phyloP scores from a whole-genome alignment of 345 rosid genomes.

The Sonneratia caseolaris region DNA sequence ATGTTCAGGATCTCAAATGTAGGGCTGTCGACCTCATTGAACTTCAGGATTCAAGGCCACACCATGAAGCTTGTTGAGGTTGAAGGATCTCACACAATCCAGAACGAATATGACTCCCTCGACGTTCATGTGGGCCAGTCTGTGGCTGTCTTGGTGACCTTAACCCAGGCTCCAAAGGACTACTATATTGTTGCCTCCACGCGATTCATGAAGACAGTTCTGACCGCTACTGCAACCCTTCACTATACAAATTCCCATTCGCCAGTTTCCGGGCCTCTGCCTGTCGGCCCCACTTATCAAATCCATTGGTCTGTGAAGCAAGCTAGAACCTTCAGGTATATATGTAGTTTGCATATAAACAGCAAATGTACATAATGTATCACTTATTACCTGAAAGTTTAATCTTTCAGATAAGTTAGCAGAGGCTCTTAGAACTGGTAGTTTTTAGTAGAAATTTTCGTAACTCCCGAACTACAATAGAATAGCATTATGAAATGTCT shows the following conservation, averaged over 20 bases:
- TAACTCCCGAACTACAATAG: no score
- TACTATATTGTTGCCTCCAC: conserved; percentile 71
- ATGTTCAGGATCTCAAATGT: conserved; percentile 68
- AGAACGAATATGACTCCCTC: conserved; percentile 52
- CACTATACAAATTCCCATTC: conserved; percentile 52
- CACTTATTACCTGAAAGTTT: no score
- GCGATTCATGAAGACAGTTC: conserved; percentile 52
- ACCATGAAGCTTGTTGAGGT: conserved; percentile 64
- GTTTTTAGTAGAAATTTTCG: no score
- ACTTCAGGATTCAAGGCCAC: conserved; percentile 80
- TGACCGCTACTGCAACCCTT: conserved; percentile 48
- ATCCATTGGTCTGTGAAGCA: conserved; percentile 81
- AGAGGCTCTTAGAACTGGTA: no score
- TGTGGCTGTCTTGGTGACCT: conserved; percentile 42
- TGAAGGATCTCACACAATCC: conserved; percentile 79
- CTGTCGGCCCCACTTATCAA: conserved; percentile 57
- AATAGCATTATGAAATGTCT: no score
- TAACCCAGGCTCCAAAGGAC: conserved; percentile 33
- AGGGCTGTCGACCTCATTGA: conserved; percentile 59
- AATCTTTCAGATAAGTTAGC: no score
- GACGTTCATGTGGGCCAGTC: conserved; percentile 86
- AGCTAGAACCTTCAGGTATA: conserved; percentile 73
- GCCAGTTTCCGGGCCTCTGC: conserved; percentile 41
- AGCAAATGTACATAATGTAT: no score
- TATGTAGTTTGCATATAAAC: not conserved